phyloP scores from a whole-genome alignment of 208 protist species.

The Trypanosoma boissoni region DNA sequence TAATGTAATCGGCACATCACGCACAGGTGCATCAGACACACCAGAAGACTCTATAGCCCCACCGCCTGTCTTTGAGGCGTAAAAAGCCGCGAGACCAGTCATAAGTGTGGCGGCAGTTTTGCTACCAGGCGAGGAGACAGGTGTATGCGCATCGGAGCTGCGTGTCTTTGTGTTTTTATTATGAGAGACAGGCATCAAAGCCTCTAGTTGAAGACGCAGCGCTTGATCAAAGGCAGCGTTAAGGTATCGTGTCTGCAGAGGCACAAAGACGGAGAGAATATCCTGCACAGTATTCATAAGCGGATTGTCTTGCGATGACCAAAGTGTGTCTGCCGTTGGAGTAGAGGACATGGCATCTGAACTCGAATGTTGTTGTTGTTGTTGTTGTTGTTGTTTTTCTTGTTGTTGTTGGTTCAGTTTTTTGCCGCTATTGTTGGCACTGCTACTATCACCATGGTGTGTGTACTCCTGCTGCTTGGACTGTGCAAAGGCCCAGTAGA shows the following conservation, averaged over 20 bases:
- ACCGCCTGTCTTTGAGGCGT: slow-evolving; percentile 42
- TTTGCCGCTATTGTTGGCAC: too few species aligned
- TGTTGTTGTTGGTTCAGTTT: too few species aligned
- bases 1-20: slow-evolving; percentile 51
- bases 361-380: too few species aligned
- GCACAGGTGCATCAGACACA: slow-evolving; percentile 14
- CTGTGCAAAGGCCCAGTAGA: slow-evolving; percentile 73
- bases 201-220: slow-evolving; percentile 55
- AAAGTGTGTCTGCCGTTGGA: slow-evolving; percentile 15
- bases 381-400: not conserved
- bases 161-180: not conserved
- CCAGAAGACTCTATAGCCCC: not conserved
- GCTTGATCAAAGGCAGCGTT: slow-evolving; percentile 69
- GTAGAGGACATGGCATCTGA: too few species aligned
- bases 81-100: slow-evolving; percentile 55
- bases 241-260: slow-evolving; percentile 78
- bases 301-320: slow-evolving; percentile 28
- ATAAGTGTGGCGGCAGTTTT: slow-evolving; percentile 49
- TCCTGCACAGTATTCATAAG: slow-evolving; percentile 76
- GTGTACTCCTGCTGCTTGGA: slow-evolving; percentile 48
- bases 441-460: slow-evolving; percentile 13
- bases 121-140: slow-evolving; percentile 1
- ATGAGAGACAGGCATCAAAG: slow-evolving; percentile 23
- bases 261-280: slow-evolving; percentile 72
- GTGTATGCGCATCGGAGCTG: not conserved